Evolutionary conservation across 441 rosid species (phyloP).

Genomic region (Sinapis alba): DNA sequence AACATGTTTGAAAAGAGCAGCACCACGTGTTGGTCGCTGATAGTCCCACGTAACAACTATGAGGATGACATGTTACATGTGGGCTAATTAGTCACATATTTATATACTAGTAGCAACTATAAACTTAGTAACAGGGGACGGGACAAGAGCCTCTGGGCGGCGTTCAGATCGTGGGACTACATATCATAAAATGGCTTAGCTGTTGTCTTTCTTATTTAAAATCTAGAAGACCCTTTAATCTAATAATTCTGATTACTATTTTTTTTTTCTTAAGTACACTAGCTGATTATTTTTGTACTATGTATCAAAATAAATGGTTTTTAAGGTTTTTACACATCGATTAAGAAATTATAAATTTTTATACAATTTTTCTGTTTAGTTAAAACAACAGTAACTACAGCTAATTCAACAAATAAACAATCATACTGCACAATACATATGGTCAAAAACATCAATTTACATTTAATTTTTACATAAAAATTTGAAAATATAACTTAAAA

Average conservation of each 20-base stretch:
- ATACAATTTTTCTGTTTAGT: no score
- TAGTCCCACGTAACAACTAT: background rate
- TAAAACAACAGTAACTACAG: no score
- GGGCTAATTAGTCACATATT: background rate
- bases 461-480: no score
- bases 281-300: background rate
- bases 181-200: constrained; percentile 35
- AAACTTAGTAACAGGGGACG: constrained; percentile 6
- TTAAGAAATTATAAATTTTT: no score
- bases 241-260: background rate
- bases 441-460: no score
- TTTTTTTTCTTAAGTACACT: background rate
- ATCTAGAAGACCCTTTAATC: background rate
- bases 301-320: no score
- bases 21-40: constrained; percentile 16
- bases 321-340: no score
- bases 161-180: constrained; percentile 28
- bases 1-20: constrained; percentile 18
- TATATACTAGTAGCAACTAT: background rate
- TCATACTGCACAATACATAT: no score
- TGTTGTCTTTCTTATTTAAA: constrained; percentile 23
- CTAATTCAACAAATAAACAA: no score
- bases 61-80: constrained; percentile 19
- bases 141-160: constrained; percentile 34
- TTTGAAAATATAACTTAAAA: no score